Conservation (phyloP, 1,139 yeast genomes). For the Lodderomyces pseudojiufengensis region DNA sequence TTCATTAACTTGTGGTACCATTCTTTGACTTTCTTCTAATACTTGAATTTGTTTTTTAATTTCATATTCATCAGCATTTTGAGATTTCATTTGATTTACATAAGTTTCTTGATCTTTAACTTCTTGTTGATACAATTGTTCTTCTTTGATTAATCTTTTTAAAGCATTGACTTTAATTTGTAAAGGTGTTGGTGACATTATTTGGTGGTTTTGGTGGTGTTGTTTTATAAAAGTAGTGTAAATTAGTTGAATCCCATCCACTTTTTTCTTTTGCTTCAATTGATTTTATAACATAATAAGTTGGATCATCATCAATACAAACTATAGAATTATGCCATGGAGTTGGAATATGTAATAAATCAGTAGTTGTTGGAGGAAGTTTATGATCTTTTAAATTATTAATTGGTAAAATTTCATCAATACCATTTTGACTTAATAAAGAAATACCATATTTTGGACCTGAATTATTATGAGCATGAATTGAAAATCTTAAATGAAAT, state of each 20-base stretch:
- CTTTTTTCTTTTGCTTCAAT: slow-evolving; percentile 25
- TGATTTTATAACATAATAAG: slow-evolving; percentile 27
- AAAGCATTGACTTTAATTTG: slow-evolving; percentile 78
- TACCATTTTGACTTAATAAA: slow-evolving; percentile 33
- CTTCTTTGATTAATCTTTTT: slow-evolving; percentile 71
- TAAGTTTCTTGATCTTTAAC: slow-evolving; percentile 55
- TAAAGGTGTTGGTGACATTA: slow-evolving; percentile 52
- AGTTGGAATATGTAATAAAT: slow-evolving; percentile 58
- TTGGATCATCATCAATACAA: slow-evolving; percentile 29
- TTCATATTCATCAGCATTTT: slow-evolving; percentile 62
- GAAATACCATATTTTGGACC: slow-evolving; percentile 60
- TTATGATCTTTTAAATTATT: slow-evolving; percentile 26
- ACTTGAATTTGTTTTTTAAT: slow-evolving; percentile 64
- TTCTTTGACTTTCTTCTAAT: slow-evolving; percentile 62
- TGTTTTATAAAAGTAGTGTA: slow-evolving; percentile 11
- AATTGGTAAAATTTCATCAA: slow-evolving; percentile 37
- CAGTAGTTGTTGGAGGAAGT: slow-evolving; percentile 33
- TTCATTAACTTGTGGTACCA: slow-evolving; percentile 59
- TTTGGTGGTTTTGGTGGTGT: slow-evolving; percentile 2
- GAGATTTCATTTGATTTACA: slow-evolving; percentile 40
- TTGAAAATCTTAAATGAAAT: slow-evolving; percentile 54
- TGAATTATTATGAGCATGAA: slow-evolving; percentile 55
- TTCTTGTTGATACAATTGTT: slow-evolving; percentile 60
- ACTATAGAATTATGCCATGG: slow-evolving; percentile 65
- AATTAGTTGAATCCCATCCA: slow-evolving; percentile 21